A percentile compares a stretch with the other conserved stretches of the same genome.
These are phyloP conservation scores for Gossypium mustelinum DNA, from an alignment of 345 rosid genomes.

Conservation along the genomic window DNA sequence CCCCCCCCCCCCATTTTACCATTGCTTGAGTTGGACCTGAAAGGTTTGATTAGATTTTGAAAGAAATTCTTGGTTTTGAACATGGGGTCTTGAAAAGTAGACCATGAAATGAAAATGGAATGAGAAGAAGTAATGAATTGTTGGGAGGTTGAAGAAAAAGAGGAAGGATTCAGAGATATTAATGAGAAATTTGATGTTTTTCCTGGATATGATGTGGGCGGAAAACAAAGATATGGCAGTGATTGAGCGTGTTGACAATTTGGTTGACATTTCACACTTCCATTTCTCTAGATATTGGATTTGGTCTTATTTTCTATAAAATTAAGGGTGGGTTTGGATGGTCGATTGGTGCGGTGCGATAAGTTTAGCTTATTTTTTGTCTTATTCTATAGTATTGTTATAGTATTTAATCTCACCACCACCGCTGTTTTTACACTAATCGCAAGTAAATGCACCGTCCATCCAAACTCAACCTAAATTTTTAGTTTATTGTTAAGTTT, in stretches of 20 bases:
- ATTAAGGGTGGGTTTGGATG: not conserved
- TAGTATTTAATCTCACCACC: too few relatives aligned
- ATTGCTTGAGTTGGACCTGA: constrained; percentile 45
- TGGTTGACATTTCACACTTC: not conserved
- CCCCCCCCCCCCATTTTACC: constrained; percentile 30
- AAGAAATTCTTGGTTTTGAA: constrained; percentile 52
- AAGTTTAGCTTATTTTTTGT: too few relatives aligned
- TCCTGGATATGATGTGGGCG: not conserved
- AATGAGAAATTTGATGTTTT: not conserved
- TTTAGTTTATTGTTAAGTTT: too few relatives aligned
- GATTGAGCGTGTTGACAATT: not conserved
- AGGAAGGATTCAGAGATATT: not conserved
- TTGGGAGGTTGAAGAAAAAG: not conserved
- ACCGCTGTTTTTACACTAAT: too few relatives aligned
- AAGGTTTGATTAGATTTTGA: constrained; percentile 42
- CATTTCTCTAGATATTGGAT: not conserved
- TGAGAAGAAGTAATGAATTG: not conserved
- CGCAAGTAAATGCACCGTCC: too few relatives aligned
- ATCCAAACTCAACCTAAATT: too few relatives aligned
- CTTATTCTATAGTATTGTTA: too few relatives aligned
- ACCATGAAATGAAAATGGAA: not conserved
- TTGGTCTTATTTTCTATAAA: not conserved
- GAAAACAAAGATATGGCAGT: not conserved
- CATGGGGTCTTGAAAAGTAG: not conserved
- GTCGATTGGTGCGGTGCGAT: too few relatives aligned